phyloP scores from a whole-genome alignment of 73 alveolate species.

The Paramecium tetraurelia region DNA sequence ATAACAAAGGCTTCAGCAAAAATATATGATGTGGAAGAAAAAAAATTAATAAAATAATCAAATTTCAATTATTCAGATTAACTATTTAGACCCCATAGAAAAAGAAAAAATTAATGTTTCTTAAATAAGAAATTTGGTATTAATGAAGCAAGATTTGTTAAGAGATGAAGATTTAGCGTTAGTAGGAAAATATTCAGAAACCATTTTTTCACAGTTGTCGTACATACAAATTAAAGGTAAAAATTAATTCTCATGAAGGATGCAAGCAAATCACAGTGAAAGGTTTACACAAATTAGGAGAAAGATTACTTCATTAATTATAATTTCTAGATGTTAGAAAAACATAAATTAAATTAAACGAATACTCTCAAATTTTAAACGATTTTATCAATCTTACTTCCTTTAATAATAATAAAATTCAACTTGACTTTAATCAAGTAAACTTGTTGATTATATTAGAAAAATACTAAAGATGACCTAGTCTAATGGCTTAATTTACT shows the following conservation, averaged over 20 bases:
- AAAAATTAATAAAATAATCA: background rate
- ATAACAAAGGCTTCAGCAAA: background rate
- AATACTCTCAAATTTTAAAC: background rate
- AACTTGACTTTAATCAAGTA: background rate
- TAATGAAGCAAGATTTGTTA: conserved; percentile 14
- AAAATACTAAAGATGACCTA: background rate
- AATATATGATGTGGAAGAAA: background rate
- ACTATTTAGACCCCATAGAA: background rate
- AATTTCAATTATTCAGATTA: background rate
- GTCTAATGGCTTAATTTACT: background rate
- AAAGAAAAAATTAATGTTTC: background rate
- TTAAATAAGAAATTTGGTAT: background rate
- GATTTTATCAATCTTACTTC: background rate
- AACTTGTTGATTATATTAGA: background rate
- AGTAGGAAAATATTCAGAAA: background rate
- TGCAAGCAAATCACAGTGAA: background rate
- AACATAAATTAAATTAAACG: background rate
- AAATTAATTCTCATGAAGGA: background rate
- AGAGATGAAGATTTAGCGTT: background rate
- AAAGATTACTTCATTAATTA: background rate
- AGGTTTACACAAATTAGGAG: background rate
- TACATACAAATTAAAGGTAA: background rate
- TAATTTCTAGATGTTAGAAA: conserved; percentile 22
- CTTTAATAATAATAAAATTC: conserved; percentile 6
- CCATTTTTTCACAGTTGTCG: background rate